phyloP scores from a whole-genome alignment of 768 basidiomycete genomes.

The Galerina marginata region DNA sequence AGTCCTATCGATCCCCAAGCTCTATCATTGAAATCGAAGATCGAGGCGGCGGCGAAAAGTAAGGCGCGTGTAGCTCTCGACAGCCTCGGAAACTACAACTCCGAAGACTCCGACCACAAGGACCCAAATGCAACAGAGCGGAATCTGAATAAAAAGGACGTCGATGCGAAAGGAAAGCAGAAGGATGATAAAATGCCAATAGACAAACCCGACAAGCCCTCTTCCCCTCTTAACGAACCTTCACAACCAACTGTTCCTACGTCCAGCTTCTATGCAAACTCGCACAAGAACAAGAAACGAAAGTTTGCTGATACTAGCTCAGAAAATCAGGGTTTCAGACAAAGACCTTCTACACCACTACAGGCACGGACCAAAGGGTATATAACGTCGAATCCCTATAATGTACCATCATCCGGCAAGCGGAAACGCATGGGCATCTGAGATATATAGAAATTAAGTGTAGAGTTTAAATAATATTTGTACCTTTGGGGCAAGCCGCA shows the following conservation, averaged over 20 bases:
- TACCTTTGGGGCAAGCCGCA: not conserved
- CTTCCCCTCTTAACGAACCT: constrained; percentile 35
- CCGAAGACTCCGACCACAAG: constrained; percentile 27
- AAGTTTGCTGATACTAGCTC: constrained; percentile 27
- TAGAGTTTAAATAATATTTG: constrained; percentile 1
- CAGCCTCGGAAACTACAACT: constrained; percentile 34
- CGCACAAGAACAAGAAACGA: constrained; percentile 39
- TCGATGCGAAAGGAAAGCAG: constrained; percentile 21
- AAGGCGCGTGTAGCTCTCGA: constrained; percentile 30
- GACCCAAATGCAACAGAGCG: constrained; percentile 1
- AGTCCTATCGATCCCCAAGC: constrained; percentile 37
- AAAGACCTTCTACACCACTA: constrained; percentile 15
- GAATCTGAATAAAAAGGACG: constrained; percentile 15
- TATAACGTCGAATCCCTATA: constrained; percentile 24
- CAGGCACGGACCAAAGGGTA: constrained; percentile 29
- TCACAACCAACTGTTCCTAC: constrained; percentile 33
- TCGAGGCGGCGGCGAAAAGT: constrained; percentile 25
- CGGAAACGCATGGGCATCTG: constrained; percentile 29
- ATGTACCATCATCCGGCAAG: constrained; percentile 22
- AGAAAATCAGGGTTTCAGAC: constrained; percentile 4
- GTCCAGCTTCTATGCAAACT: constrained; percentile 34
- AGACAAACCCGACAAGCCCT: constrained; percentile 9
- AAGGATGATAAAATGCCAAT: not conserved
- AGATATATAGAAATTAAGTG: not conserved
- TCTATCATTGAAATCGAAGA: constrained; percentile 35